Evolutionary conservation across 257 asterid genomes (phyloP), one percentile per base, ranked within the genome.

Genomic region (Petunia axillaris): DNA sequence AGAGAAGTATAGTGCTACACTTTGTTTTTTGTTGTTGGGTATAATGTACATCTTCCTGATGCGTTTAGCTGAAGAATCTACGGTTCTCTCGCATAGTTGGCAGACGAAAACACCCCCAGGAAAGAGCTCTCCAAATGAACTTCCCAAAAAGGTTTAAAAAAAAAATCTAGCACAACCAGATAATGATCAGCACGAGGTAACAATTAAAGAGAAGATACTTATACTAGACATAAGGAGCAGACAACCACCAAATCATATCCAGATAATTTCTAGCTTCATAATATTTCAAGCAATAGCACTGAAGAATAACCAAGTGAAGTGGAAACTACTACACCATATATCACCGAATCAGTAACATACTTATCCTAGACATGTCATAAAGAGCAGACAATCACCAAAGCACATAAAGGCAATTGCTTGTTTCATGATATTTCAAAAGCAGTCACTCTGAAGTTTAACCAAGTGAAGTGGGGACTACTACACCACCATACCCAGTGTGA

Each of bases 281-380:
- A 70, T 16, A 70, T 70, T 16, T 46, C 76, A 70, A 67, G 57
- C 6, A 35, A 57, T n/a, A 25, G 8, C 14, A 67, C 53, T 67
- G 35, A n/a, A 16, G 39, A 7, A 9, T 7, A 46, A 70, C 76
- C 3, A 70, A 44, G 15, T 68, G 39, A 68, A 68, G 76, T 16
- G 9, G 46, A 37, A 16, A 35, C 16, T 46, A 46, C 57, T 16
- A 2, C 57, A 0, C 57, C 2, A 67, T 67, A 67, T 43, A 68
- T 3, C 57, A 70, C 41, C 16, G 2, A 50, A 67, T 2, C 39
- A 67, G 16, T n/a, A 8, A 46, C 25, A 25, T 25, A 25, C 25
- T 25, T 25, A 25, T 25, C 25, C 25, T 25, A 25, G 25, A 25
- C 25, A 25, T 25, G 25, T 25, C 25, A 25, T 25, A 25, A 25